Evolutionary conservation across 345 rosid genomes (phyloP).

Genomic region (Corymbia maculata): DNA sequence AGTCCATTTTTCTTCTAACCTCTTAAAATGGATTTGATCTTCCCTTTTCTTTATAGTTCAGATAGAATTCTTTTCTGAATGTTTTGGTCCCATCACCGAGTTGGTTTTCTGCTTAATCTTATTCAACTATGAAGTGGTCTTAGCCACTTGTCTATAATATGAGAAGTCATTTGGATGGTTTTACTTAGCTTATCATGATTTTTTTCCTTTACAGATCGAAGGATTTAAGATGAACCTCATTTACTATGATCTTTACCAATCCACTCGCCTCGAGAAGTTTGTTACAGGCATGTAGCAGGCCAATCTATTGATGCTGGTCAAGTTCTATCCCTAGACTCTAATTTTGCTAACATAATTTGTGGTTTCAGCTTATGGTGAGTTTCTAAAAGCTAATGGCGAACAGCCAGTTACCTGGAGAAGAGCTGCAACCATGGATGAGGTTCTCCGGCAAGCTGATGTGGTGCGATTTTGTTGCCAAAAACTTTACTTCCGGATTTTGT

Average conservation of each 20-base stretch:
- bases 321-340: neutral
- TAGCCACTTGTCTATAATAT: neutral
- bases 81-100: neutral
- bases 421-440: slow-evolving; percentile 86
- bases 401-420: slow-evolving; percentile 87
- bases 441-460: slow-evolving; percentile 83
- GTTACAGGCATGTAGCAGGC: slow-evolving; percentile 47
- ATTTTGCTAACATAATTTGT: neutral
- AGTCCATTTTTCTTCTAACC: neutral
- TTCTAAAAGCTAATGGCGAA: slow-evolving; percentile 81
- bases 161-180: neutral
- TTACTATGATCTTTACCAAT: slow-evolving; percentile 84
- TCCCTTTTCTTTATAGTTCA: neutral
- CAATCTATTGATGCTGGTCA: neutral
- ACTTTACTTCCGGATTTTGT: neutral
- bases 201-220: slow-evolving; percentile 43
- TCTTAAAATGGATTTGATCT: neutral
- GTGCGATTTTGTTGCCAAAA: slow-evolving; percentile 19
- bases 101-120: neutral
- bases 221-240: slow-evolving; percentile 98
- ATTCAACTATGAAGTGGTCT: neutral
- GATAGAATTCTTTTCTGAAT: neutral
- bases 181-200: neutral
- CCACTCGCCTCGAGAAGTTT: slow-evolving; percentile 92
- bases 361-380: slow-evolving; percentile 65